phyloP scores from a whole-genome alignment of 73 alveolate species.

The Durusdinium trenchii region DNA sequence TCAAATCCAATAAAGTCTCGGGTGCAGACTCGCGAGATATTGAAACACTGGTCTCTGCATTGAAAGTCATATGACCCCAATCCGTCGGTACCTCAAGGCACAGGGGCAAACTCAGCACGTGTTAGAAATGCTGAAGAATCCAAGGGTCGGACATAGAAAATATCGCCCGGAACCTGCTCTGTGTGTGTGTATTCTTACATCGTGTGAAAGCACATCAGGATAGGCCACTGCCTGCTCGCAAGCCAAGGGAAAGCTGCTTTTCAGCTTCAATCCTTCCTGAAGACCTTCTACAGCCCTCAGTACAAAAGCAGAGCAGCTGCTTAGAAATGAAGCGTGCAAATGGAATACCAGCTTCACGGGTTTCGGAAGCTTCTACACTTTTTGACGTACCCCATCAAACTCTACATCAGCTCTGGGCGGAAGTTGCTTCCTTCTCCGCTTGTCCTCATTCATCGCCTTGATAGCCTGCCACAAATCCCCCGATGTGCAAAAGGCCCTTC shows the following conservation, averaged over 20 bases:
- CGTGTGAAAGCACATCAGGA: no score
- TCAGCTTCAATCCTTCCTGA: not conserved
- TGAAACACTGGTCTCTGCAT: constrained; percentile 35
- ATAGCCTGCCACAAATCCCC: constrained; percentile 15
- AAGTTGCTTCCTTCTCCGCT: not conserved
- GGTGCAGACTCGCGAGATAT: constrained; percentile 36
- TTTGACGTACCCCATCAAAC: not conserved
- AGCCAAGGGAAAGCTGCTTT: constrained; percentile 2
- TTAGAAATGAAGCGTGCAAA: no score
- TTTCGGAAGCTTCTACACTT: not conserved
- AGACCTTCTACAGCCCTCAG: constrained; percentile 5
- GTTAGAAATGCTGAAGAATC: not conserved
- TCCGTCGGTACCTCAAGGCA: constrained; percentile 17
- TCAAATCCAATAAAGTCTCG: not conserved
- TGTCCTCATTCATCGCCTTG: constrained; percentile 19
- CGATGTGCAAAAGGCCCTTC: not conserved
- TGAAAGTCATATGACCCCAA: constrained; percentile 75
- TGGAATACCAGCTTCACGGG: no score
- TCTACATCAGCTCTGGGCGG: not conserved
- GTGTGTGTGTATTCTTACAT: not conserved
- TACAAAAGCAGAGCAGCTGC: not conserved
- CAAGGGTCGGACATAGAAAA: constrained; percentile 15
- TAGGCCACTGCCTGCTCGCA: constrained; percentile 53
- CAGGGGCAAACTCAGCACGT: not conserved
- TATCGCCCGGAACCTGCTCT: constrained; percentile 40